Evolutionary conservation across 129 eudicot species (phyloP).

Genomic region (Pseudognaphalium luteoalbum): DNA sequence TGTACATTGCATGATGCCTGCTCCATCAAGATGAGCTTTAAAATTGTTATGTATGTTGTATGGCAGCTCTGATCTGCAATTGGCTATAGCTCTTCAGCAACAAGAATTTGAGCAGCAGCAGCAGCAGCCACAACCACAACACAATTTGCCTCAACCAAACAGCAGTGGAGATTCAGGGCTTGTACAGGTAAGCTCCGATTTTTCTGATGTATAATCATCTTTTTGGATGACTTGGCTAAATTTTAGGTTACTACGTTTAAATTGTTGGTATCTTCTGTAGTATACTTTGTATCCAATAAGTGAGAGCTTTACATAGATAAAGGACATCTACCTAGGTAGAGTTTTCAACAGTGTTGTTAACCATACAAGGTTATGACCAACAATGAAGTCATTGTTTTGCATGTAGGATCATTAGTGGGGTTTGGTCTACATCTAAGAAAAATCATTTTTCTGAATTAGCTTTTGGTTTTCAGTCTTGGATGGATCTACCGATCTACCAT

Average conservation of each 20-base stretch:
- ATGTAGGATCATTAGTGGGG: neutral
- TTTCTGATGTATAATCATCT: slow-evolving; percentile 1
- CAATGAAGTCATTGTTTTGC: neutral
- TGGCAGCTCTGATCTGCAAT: slow-evolving; percentile 80
- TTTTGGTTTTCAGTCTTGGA: neutral
- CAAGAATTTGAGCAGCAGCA: slow-evolving; percentile 84
- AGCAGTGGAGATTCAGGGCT: slow-evolving; percentile 47
- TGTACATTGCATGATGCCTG: neutral
- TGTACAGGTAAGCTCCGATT: slow-evolving; percentile 56
- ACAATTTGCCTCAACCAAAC: slow-evolving; percentile 42
- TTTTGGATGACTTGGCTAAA: neutral
- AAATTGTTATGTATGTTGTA: slow-evolving; percentile 1
- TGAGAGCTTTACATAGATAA: neutral
- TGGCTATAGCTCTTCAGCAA: slow-evolving; percentile 88
- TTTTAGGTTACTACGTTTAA: neutral
- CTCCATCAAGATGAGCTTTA: neutral
- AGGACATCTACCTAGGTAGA: neutral
- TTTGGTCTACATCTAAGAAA: neutral
- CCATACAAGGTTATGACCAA: neutral
- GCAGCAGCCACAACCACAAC: slow-evolving; percentile 35
- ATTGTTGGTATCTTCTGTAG: slow-evolving; percentile 1
- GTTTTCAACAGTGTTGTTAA: neutral
- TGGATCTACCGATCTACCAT: neutral
- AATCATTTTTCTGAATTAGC: neutral
- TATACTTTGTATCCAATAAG: neutral